A percentile compares a stretch with the other conserved stretches of the same genome.
Conservation (phyloP, 768 basidiomycete species). For the Hypholoma fasciculare region DNA sequence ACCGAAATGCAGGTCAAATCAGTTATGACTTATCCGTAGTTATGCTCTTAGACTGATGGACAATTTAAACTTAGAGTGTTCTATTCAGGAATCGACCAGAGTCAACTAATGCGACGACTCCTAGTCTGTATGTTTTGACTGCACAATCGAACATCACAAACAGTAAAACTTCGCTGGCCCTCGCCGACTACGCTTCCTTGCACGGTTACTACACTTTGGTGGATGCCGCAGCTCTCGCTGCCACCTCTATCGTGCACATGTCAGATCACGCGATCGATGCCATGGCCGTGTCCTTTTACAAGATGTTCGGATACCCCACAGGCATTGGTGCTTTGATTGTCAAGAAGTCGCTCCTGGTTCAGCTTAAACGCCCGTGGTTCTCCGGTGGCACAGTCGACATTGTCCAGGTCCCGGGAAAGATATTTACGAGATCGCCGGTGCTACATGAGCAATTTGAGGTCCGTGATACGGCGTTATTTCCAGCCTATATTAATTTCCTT, state of each 20-base stretch:
- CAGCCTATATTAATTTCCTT: constrained; percentile 5
- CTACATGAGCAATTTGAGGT: constrained; percentile 82
- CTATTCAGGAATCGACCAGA: constrained; percentile 51
- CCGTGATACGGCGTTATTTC: constrained; percentile 10
- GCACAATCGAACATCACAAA: constrained; percentile 85
- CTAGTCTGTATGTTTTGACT: constrained; percentile 72
- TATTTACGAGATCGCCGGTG: constrained; percentile 59
- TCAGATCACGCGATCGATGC: constrained; percentile 72
- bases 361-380: constrained; percentile 77
- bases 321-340: constrained; percentile 81
- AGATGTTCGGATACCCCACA: constrained; percentile 88
- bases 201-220: constrained; percentile 61
- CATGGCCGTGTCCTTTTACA: constrained; percentile 84
- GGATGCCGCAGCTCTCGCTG: constrained; percentile 80
- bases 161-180: constrained; percentile 65
- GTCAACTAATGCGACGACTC: constrained; percentile 33
- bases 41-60: constrained; percentile 19
- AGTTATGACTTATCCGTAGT: background rate
- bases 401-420: constrained; percentile 76
- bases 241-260: constrained; percentile 68
- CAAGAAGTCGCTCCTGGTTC: constrained; percentile 25
- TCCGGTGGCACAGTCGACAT: constrained; percentile 51
- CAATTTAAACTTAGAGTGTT: constrained; percentile 40
- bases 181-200: constrained; percentile 61
- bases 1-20: constrained; percentile 55